Percentiles rank a stretch among this genome's conserved stretches.
These are phyloP conservation scores for Pyricularia pennisetigena DNA, from an alignment of 2,329 filamentous ascomycete genomes.

Conservation along the genomic window DNA sequence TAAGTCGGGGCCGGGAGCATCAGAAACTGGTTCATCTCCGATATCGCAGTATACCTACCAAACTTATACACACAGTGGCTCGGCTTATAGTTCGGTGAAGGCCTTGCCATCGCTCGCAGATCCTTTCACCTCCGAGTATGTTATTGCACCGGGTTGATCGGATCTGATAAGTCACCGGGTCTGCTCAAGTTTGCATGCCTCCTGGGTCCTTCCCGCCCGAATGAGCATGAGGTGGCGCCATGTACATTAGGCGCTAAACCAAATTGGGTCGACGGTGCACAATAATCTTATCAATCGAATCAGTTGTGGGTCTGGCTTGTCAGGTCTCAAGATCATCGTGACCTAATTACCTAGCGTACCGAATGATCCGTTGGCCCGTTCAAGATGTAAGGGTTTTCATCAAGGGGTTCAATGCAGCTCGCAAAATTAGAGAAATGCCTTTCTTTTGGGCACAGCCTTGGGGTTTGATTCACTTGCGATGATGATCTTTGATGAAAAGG, in stretches of 20 bases:
- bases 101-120: neutral
- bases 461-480: too few relatives aligned
- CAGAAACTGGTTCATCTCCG: neutral
- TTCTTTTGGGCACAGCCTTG: too few relatives aligned
- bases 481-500: neutral
- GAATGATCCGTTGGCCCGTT: neutral
- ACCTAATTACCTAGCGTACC: neutral
- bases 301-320: slow-evolving; percentile 2
- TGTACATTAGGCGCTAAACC: neutral
- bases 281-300: slow-evolving; percentile 19
- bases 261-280: neutral
- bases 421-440: neutral
- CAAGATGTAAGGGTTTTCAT: neutral
- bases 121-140: neutral
- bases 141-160: neutral
- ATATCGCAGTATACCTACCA: neutral
- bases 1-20: neutral
- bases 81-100: neutral
- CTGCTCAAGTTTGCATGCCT: neutral
- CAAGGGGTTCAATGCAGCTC: neutral
- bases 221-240: neutral
- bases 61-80: neutral
- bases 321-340: neutral
- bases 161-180: neutral
- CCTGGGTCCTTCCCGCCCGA: neutral